phyloP scores from a whole-genome alignment of 2,329 filamentous ascomycete genomes.

The Neonectria hederae region DNA sequence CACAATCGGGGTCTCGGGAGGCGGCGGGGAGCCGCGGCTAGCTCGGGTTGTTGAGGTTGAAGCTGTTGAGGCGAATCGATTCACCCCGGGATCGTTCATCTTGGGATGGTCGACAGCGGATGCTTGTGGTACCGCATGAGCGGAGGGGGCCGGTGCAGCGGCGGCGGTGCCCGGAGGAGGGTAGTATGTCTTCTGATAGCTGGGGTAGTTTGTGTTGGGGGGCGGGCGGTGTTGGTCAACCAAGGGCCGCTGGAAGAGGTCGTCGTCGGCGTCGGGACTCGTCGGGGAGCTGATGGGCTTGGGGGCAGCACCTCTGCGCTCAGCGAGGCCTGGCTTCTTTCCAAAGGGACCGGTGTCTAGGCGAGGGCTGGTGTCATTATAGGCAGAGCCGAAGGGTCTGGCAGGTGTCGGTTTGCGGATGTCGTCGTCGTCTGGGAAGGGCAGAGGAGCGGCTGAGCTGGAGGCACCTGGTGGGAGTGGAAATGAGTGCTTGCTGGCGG shows the following conservation, averaged over 20 bases:
- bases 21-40: constrained; percentile 90
- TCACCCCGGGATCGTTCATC: constrained; percentile 61
- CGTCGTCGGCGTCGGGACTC: constrained; percentile 78
- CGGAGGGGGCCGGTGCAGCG: constrained; percentile 45
- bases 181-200: constrained; percentile 68
- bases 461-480: constrained; percentile 74
- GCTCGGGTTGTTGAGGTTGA: constrained; percentile 94
- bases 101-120: constrained; percentile 36
- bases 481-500: constrained; percentile 64
- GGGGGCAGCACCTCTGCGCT: constrained; percentile 82
- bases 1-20: constrained; percentile 88
- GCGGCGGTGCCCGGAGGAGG: constrained; percentile 61
- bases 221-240: constrained; percentile 54
- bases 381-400: constrained; percentile 57
- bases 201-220: constrained; percentile 55
- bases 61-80: constrained; percentile 79
- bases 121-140: constrained; percentile 42
- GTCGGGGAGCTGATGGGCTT: constrained; percentile 86
- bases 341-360: constrained; percentile 65
- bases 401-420: constrained; percentile 56
- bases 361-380: constrained; percentile 62
- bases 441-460: constrained; percentile 72
- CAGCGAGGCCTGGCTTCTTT: constrained; percentile 74
- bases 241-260: constrained; percentile 77
- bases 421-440: constrained; percentile 78